phyloP scores from a whole-genome alignment of 2,329 filamentous ascomycete genomes.

The Teratosphaeria zuluensis region DNA sequence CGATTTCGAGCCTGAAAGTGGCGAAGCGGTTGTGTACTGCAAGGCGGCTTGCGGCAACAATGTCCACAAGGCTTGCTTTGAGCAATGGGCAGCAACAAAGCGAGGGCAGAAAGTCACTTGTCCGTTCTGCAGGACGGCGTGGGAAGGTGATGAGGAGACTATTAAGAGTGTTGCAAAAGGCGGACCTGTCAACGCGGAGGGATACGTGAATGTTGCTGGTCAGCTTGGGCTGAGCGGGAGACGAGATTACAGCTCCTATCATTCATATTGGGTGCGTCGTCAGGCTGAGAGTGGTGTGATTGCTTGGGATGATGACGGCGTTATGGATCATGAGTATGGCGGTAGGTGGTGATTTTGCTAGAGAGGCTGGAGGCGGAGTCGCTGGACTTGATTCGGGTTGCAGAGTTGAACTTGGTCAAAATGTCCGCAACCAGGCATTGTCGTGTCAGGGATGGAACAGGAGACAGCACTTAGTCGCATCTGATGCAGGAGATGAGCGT shows the following conservation, averaged over 20 bases:
- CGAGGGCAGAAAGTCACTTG: conserved; percentile 16
- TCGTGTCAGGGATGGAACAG: neutral
- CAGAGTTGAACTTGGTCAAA: neutral
- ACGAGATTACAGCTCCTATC: conserved; percentile 22
- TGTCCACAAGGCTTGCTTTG: conserved; percentile 49
- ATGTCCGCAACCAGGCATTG: neutral
- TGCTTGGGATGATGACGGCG: conserved; percentile 3
- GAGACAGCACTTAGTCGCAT: neutral
- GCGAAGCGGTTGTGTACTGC: conserved; percentile 47
- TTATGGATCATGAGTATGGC: conserved; percentile 1
- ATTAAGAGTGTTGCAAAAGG: conserved; percentile 12
- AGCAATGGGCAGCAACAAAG: conserved; percentile 37
- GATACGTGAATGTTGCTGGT: conserved; percentile 23
- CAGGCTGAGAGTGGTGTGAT: neutral
- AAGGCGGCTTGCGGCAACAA: conserved; percentile 54
- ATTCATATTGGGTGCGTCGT: conserved; percentile 13
- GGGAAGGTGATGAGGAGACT: conserved; percentile 12
- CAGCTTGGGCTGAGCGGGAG: conserved; percentile 18
- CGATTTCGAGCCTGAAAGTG: conserved; percentile 38
- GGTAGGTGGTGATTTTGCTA: neutral
- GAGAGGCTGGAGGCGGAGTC: no score
- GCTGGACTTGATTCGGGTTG: no score
- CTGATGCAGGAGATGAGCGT: neutral
- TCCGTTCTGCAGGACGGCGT: conserved; percentile 22
- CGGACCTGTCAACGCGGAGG: conserved; percentile 14